Base-by-base conservation (phyloP, 2,329 filamentous ascomycete genomes). In the Metarhizium robertsii region DNA sequence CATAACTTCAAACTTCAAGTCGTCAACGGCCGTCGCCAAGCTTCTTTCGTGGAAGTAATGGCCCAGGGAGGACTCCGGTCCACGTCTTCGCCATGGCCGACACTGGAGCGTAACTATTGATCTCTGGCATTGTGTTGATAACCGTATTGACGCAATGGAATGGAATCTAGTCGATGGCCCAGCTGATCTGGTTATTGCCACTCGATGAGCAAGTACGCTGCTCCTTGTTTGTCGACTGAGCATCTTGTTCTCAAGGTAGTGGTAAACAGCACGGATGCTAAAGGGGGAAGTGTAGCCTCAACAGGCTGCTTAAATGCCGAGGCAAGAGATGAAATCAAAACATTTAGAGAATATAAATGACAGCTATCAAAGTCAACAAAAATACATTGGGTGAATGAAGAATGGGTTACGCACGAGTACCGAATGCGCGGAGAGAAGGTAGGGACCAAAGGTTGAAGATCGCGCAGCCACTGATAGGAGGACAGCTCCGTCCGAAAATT, bases 1-100 rank as follows among this genome's bases (percentile, higher is more conserved):
- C 13, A 66, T 56, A 4, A 53, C 55, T 10, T 62, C 62, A 38
- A 70, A 61, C 16, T 65, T 66, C 58, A 65, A 69, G 54, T 74
- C 71, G 10, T 74, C 71, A 6, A 75, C 69, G 3, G 72, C 72
- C 4, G 73, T 76, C 40, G 73, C 73, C 10, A 76, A 66, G 32
- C 51, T 68, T 11, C 73, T 65, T 6, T 65, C 65, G 5, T 68
- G 65, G 3, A 60, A 36, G 6, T 43, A n/a, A 11, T 54, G 48
- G 6, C 53, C 56, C 40, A 57, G 54, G 47, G 57, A 56, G 7
- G 62, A 57, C 13, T 65, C 62, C 25, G 63, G 59, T n/a, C 56
- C 60, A 36, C 61, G 62, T n/a, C 65, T 62, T 25, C 62, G 64
- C 60, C 65, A 65, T 52, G 67, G 67, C 36, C 62, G 65, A 36